A percentile compares a stretch with the other conserved stretches of the same genome.
These are phyloP conservation scores for Tolypocladium cylindrosporum DNA, from an alignment of 2,329 filamentous ascomycete species.

Conservation along the genomic window DNA sequence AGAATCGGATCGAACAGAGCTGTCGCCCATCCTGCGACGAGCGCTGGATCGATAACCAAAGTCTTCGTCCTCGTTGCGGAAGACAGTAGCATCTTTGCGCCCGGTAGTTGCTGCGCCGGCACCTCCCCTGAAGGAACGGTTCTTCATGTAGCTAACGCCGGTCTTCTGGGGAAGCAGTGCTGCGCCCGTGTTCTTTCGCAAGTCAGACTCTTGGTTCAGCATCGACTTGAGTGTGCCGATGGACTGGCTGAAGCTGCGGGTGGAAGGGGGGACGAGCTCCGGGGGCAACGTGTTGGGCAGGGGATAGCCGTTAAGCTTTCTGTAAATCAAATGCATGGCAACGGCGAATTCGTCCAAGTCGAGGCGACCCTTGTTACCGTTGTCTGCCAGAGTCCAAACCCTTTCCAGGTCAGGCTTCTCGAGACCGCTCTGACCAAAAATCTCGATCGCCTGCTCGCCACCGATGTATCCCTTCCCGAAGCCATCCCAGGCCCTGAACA, in stretches of 20 bases:
- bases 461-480: constrained; percentile 86
- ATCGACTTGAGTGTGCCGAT: constrained; percentile 89
- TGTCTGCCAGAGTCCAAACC: constrained; percentile 90
- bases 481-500: constrained; percentile 96
- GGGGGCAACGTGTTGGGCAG: constrained; percentile 79
- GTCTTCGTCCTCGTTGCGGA: constrained; percentile 91
- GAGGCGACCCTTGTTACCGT: constrained; percentile 85
- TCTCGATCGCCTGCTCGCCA: constrained; percentile 89
- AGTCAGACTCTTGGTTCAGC: constrained; percentile 80
- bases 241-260: constrained; percentile 83
- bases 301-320: constrained; percentile 92
- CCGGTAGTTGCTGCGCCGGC: constrained; percentile 45
- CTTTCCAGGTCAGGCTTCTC: constrained; percentile 84
- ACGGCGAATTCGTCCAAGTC: constrained; percentile 97
- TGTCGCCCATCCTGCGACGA: constrained; percentile 70
- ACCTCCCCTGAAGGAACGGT: constrained; percentile 73
- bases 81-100: constrained; percentile 92
- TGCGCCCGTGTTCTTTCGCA: constrained; percentile 79
- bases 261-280: constrained; percentile 89
- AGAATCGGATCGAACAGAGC: constrained; percentile 72
- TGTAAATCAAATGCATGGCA: constrained; percentile 97
- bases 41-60: constrained; percentile 91
- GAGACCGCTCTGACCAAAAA: constrained; percentile 91
- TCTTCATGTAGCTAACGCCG: constrained; percentile 96
- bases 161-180: constrained; percentile 90